Evolutionary conservation across 192 early-diverging fungal genomes (phyloP), one percentile per base, ranked within the genome.

Genomic region (Coemansia sp.): DNA sequence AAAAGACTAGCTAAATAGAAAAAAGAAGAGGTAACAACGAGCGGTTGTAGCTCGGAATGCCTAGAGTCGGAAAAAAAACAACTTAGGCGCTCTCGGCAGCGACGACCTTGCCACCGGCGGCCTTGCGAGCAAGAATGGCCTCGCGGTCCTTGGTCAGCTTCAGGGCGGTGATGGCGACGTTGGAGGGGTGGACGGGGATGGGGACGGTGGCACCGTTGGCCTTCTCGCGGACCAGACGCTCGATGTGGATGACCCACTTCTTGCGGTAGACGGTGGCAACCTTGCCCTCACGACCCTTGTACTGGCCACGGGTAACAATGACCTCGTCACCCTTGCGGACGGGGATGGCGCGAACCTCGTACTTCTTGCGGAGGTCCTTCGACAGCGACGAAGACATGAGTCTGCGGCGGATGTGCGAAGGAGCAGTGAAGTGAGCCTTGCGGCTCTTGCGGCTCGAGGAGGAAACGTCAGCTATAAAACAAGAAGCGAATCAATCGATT

Each of bases 171-270:
- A 99, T 90, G 68, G 94, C 88, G 63, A 99, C 98, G 87, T 99
- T 99, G 86, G 96, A 98, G 70, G 98, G 96, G 90, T 97, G 93
- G 85, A 99, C 89, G 72, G 93, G 93, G 84, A 98, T 88, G 66
- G 89, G 90, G 55, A 95, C 93, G 70, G 92, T 88, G 68, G 89
- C 90, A 78, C 95, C 95, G 89, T 98, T 99, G 80, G 90, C 90
- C 93, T 99, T 99, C 86, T 99, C 96, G 83, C 90, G 92, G 80
- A 85, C 90, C 71, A 99, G 85, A 74, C 96, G 95, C 85, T 99
- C 96, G 61, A 99, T 91, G 89, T 98, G 93, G 86, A 99, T 99
- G 66, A 96, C 91, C 91, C 91, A 99, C 91, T 96, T 98, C 87
- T 95, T 94, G 85, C 98, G 95, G 95, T 98, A 98, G 75, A 97